Percentiles rank a stretch among this genome's conserved stretches.
Evolutionary conservation across 148 eudicot genomes (phyloP).

Genomic region (Nepenthes mirabilis): DNA sequence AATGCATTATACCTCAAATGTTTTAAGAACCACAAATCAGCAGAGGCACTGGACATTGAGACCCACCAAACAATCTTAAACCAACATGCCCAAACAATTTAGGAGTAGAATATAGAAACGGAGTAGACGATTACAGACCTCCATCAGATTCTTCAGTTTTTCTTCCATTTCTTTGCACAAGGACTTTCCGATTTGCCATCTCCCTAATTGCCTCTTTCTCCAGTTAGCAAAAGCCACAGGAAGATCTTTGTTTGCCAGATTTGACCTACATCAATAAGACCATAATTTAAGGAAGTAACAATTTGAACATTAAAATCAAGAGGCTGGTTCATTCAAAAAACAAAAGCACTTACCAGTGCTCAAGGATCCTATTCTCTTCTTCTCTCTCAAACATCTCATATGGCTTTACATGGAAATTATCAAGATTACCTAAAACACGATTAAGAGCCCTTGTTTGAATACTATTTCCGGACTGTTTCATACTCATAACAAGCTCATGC

Average conservation of each 20-base stretch:
- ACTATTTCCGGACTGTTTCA: slow-evolving; percentile 71
- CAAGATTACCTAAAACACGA: slow-evolving; percentile 69
- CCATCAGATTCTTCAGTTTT: slow-evolving; percentile 21
- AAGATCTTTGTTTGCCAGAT: slow-evolving; percentile 54
- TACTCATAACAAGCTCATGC: slow-evolving; percentile 71
- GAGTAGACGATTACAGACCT: slow-evolving; percentile 28
- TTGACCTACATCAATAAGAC: slow-evolving; percentile 35
- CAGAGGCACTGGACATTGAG: too few relatives aligned
- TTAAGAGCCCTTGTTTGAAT: slow-evolving; percentile 66
- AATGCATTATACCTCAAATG: neutral
- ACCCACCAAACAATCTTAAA: too few relatives aligned
- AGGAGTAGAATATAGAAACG: too few relatives aligned
- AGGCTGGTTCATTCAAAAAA: neutral
- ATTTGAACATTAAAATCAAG: neutral
- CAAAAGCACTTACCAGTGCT: slow-evolving; percentile 44
- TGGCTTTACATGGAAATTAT: slow-evolving; percentile 57
- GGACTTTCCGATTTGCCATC: slow-evolving; percentile 18
- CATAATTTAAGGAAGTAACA: slow-evolving; percentile 3
- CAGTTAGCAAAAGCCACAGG: slow-evolving; percentile 44
- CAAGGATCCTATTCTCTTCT: slow-evolving; percentile 63
- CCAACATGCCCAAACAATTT: too few relatives aligned
- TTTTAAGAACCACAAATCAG: too few relatives aligned
- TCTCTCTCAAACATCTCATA: slow-evolving; percentile 86
- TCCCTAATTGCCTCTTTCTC: slow-evolving; percentile 31
- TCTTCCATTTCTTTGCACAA: slow-evolving; percentile 58